Conservation (phyloP, 192 early-diverging fungal genomes). For the Cladochytrium replicatum region DNA sequence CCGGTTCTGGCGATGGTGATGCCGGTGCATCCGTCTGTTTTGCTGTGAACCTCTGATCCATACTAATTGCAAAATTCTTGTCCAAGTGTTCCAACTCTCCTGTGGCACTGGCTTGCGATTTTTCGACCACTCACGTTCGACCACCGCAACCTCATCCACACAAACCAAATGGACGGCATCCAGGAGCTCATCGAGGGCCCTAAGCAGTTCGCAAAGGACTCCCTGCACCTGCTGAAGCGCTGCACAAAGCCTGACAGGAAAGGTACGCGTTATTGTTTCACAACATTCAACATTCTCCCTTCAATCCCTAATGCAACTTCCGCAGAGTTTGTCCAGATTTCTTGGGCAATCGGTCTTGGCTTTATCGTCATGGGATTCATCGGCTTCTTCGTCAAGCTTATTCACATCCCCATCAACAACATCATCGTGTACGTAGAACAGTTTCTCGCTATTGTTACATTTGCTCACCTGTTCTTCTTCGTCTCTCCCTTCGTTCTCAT, state of each 20-base stretch:
- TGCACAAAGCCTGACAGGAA: slow-evolving; percentile 95
- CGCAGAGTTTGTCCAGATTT: slow-evolving; percentile 89
- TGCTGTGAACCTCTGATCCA: no score
- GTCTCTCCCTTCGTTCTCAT: no score
- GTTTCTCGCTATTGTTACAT: no score
- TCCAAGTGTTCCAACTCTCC: no score
- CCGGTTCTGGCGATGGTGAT: no score
- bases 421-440: no score
- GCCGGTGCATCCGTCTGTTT: no score
- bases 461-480: no score
- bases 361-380: slow-evolving; percentile 95
- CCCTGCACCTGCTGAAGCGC: slow-evolving; percentile 80
- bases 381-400: slow-evolving; percentile 97
- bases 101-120: no score
- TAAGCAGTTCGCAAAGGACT: slow-evolving; percentile 87
- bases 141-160: no score
- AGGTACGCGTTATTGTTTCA: slow-evolving; percentile 39
- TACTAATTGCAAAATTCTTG: no score
- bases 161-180: slow-evolving; percentile 43
- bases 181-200: slow-evolving; percentile 74
- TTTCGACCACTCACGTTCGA: no score
- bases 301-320: background rate
- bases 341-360: slow-evolving; percentile 86
- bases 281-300: background rate
- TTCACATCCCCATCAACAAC: slow-evolving; percentile 99